Evolutionary conservation across 768 basidiomycete genomes (phyloP), one percentile per base, ranked within the genome.

Genomic region (Psilocybe subaeruginosa): DNA sequence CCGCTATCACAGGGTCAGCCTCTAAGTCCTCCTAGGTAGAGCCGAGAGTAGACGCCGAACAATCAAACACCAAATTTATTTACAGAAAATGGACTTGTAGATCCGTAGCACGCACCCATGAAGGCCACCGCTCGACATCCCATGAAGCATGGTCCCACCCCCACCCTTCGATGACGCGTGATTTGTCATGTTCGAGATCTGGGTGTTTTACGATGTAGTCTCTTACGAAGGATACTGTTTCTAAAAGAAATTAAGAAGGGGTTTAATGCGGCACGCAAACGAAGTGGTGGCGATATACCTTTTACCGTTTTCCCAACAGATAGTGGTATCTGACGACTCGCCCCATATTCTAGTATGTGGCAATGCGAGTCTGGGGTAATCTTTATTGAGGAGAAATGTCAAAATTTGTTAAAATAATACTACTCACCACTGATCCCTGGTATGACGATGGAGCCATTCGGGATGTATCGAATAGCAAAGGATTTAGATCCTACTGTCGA

Each of bases 61-160:
- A 35, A 35, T 35, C 33, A 35, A 35, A 23, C 23, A 35, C 3
- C 33, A 6, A 4, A 11, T 7, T 11, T 35, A 35, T 12, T 12
- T n/a, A 17, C 17, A 41, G 31, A 41, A 84, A 55, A 67, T 19
- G 50, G 46, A 39, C 6, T 27, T 54, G 43, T 50, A 91, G 91
- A 61, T 85, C 81, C 47, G 82, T 84, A 6, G 27, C 19, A 31
- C 59, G 14, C 39, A 64, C 66, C 60, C 58, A 67, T 6, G 55
- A 47, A 11, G 66, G 66, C 63, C 61, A 59, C 51, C 64, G 48
- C 17, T 54, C 56, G 16, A 64, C 49, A 35, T 62, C 63, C 90
- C 90, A 92, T 49, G 81, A 76, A 0, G 92, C 95, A 74, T 97
- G 95, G 70, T 97, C 92, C 94, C 95, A 97, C 1, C 95, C 95